These are phyloP conservation scores for Trichothecium sympodiale DNA, from an alignment of 2,329 filamentous ascomycete genomes.

Conservation along the genomic window DNA sequence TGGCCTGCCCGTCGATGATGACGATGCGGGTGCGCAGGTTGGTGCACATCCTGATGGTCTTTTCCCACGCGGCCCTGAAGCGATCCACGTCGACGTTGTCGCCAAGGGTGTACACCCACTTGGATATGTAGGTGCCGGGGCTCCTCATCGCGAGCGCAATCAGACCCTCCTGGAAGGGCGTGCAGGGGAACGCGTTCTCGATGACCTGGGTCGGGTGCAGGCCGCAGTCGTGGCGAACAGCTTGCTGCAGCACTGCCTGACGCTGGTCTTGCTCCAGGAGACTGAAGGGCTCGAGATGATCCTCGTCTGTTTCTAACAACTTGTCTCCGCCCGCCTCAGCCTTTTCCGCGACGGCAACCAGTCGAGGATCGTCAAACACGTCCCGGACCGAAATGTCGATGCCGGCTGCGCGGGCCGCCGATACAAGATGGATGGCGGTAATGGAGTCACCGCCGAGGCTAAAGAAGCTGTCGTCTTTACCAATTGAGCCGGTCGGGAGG, in stretches of 20 bases:
- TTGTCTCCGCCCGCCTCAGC: too few species aligned
- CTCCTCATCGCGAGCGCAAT: slow-evolving; percentile 32
- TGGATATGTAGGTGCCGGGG: slow-evolving; percentile 19
- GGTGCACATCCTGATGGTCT: not conserved
- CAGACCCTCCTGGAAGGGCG: slow-evolving; percentile 36
- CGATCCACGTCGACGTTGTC: slow-evolving; percentile 6
- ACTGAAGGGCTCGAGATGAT: not conserved
- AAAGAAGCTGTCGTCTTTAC: slow-evolving; percentile 6
- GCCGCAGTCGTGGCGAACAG: not conserved
- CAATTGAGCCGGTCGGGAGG: slow-evolving; percentile 2
- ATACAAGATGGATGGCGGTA: slow-evolving; percentile 5
- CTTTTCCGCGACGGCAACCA: not conserved
- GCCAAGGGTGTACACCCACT: slow-evolving; percentile 9
- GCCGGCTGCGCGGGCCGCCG: not conserved
- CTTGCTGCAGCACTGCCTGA: not conserved
- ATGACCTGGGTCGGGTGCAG: not conserved
- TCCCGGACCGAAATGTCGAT: slow-evolving; percentile 1
- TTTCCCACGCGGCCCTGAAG: slow-evolving; percentile 6
- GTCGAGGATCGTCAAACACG: not conserved
- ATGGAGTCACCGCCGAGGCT: slow-evolving; percentile 9
- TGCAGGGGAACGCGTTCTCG: slow-evolving; percentile 11
- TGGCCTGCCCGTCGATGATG: not conserved
- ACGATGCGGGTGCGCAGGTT: slow-evolving; percentile 6
- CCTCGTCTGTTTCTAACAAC: too few species aligned
- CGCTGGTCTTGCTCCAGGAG: not conserved